phyloP scores from a whole-genome alignment of 768 basidiomycete species.

The Lentinula detonsa region DNA sequence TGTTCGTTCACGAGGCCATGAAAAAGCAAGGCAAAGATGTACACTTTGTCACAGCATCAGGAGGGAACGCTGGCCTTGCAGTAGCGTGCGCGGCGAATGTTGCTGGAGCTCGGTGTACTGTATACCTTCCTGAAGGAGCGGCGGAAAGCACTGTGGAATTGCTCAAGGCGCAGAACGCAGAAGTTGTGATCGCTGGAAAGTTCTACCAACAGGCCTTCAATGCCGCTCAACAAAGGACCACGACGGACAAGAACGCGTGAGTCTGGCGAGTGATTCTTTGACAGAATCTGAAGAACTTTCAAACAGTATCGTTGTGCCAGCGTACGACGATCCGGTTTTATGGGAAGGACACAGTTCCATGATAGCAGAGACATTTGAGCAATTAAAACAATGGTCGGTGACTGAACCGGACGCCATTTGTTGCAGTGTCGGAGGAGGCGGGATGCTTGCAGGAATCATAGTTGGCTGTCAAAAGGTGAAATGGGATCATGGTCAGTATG shows the following conservation, averaged over 20 bases:
- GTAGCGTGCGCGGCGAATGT: slow-evolving; percentile 55
- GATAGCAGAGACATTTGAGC: slow-evolving; percentile 53
- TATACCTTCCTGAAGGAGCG: slow-evolving; percentile 58
- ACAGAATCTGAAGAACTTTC: not conserved
- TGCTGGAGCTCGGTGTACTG: slow-evolving; percentile 54
- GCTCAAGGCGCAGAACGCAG: slow-evolving; percentile 47
- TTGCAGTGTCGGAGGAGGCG: slow-evolving; percentile 74
- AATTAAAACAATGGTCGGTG: slow-evolving; percentile 28
- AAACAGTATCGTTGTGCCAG: slow-evolving; percentile 57
- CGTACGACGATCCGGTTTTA: slow-evolving; percentile 62
- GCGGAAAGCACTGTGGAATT: slow-evolving; percentile 40
- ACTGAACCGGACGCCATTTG: slow-evolving; percentile 64
- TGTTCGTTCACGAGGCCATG: slow-evolving; percentile 48
- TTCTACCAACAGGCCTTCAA: slow-evolving; percentile 53
- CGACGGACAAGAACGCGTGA: slow-evolving; percentile 45
- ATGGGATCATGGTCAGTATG: slow-evolving; percentile 62
- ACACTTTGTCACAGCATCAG: slow-evolving; percentile 67
- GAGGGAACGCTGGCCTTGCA: slow-evolving; percentile 79
- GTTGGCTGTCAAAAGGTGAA: slow-evolving; percentile 55
- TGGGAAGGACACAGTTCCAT: slow-evolving; percentile 81
- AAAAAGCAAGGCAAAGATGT: slow-evolving; percentile 43
- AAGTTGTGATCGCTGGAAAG: slow-evolving; percentile 51
- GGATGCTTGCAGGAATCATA: slow-evolving; percentile 65
- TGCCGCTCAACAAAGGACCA: slow-evolving; percentile 41
- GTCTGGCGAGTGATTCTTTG: slow-evolving; percentile 17